Evolutionary conservation across 2,329 filamentous ascomycete species (phyloP).

Genomic region (Sphaerulina populicola): DNA sequence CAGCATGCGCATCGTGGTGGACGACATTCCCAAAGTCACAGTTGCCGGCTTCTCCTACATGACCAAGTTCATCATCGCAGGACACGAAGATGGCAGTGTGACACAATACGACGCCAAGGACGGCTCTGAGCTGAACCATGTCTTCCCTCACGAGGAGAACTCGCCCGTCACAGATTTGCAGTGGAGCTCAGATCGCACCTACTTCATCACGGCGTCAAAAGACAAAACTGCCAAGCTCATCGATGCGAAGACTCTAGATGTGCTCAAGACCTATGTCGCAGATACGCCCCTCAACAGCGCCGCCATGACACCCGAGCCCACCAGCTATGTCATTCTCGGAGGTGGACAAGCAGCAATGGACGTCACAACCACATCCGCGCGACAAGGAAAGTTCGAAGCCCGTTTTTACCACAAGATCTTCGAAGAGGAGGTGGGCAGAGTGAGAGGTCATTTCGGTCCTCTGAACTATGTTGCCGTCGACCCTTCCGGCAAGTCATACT

Average conservation of each 20-base stretch:
- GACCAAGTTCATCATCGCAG: slow-evolving; percentile 91
- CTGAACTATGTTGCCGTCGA: slow-evolving; percentile 93
- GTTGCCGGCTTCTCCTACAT: slow-evolving; percentile 95
- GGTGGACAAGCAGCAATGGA: slow-evolving; percentile 99
- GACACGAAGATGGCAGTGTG: slow-evolving; percentile 91
- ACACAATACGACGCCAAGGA: slow-evolving; percentile 87
- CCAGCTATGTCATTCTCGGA: slow-evolving; percentile 95
- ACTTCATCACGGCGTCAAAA: slow-evolving; percentile 97
- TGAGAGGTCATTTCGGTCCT: slow-evolving; percentile 92
- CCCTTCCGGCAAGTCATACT: slow-evolving; percentile 85
- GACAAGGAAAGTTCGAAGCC: slow-evolving; percentile 98
- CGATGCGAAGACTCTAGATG: slow-evolving; percentile 73
- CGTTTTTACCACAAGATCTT: slow-evolving; percentile 99
- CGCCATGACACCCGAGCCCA: slow-evolving; percentile 89
- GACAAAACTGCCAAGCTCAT: slow-evolving; percentile 96
- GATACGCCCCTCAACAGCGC: slow-evolving; percentile 97
- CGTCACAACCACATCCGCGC: slow-evolving; percentile 84
- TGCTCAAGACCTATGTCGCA: slow-evolving; percentile 84
- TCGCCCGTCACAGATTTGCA: slow-evolving; percentile 83
- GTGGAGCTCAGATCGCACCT: slow-evolving; percentile 87
- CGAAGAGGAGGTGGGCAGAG: slow-evolving; percentile 95
- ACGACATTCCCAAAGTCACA: slow-evolving; percentile 85
- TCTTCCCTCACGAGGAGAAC: slow-evolving; percentile 78
- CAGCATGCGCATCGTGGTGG: slow-evolving; percentile 77
- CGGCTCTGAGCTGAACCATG: slow-evolving; percentile 72